These are phyloP conservation scores for Pachyrhizus erosus DNA, from an alignment of 306 rosid species.

Conservation along the genomic window DNA sequence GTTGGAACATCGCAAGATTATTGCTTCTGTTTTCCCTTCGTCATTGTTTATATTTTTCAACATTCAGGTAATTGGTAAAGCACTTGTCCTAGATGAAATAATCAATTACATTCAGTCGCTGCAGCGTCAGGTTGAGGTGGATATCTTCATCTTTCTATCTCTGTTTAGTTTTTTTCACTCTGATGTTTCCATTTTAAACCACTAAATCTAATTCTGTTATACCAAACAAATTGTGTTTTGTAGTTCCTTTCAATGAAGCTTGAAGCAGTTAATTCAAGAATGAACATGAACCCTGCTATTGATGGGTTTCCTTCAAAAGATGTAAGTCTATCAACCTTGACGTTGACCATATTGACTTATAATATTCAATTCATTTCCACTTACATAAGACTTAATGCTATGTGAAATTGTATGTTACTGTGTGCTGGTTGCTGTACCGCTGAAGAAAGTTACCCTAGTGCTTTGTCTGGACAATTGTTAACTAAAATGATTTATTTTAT, in stretches of 20 bases:
- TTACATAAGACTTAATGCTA: conserved; percentile 20
- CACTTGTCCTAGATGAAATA: conserved; percentile 89
- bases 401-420: neutral
- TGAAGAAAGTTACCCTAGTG: neutral
- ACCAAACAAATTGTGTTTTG: conserved; percentile 28
- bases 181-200: neutral
- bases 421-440: neutral
- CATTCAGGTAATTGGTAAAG: conserved; percentile 84
- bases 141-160: conserved; percentile 29
- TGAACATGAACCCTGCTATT: conserved; percentile 51
- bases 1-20: conserved; percentile 18
- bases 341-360: neutral
- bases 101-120: conserved; percentile 87
- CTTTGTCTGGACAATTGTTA: neutral
- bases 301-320: conserved; percentile 76
- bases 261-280: conserved; percentile 78
- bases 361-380: conserved; percentile 11
- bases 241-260: conserved; percentile 94
- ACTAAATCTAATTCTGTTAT: conserved; percentile 39
- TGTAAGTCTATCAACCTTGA: conserved; percentile 54
- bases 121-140: conserved; percentile 90
- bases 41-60: neutral
- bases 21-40: neutral
- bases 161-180: conserved; percentile 13
- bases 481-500: neutral